Evolutionary conservation across 345 rosid species (phyloP), one percentile per base, ranked within the genome.

Genomic region (Lepidium didymum): DNA sequence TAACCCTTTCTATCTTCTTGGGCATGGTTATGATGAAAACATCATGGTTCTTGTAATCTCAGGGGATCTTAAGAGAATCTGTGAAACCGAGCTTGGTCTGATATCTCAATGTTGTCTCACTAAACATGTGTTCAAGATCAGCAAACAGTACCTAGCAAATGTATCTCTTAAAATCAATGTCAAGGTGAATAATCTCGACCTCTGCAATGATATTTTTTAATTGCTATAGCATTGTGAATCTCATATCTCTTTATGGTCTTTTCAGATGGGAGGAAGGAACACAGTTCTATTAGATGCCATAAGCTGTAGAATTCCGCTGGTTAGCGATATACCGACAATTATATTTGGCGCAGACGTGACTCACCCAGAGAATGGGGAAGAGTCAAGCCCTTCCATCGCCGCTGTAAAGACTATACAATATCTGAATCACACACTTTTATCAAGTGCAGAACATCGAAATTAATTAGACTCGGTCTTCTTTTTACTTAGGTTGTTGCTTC

Each of bases 361-460:
- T 50, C 99, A 94, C 44, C 99, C 99, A 3, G 99, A 94, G 79
- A 91, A 91, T n/a, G 99, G 99, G 36, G 99, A 94, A 82, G 99
- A 94, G 43, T 87, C 97, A 0, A 94, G 99, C 80, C 99, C 99
- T 33, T 94, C 99, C 12, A 94, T 94, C 31, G 99, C 99, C 10
- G 99, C 99, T 29, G 99, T 94, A 84, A 21, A n/a, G 65, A 56
- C 23, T 19, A 19, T 18, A 18, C 50, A 67, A 29, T 13, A 33
- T 21, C 61, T 65, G 34, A 21, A 6, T 9, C 3, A 9, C 3
- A 50, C 21, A 36, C 27, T 54, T 54, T 16, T 29, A 45, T 38
- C 18, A 64, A 47, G 66, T 58, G 42, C 0, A 0, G 31, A 53
- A 23, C 50, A 61, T n/a, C 0, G 5, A 55, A 63, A 16, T 37